Evolutionary conservation across 2,329 filamentous ascomycete species (phyloP), one percentile per base, ranked within the genome.

Genomic region (Cladosporium oxysporum): DNA sequence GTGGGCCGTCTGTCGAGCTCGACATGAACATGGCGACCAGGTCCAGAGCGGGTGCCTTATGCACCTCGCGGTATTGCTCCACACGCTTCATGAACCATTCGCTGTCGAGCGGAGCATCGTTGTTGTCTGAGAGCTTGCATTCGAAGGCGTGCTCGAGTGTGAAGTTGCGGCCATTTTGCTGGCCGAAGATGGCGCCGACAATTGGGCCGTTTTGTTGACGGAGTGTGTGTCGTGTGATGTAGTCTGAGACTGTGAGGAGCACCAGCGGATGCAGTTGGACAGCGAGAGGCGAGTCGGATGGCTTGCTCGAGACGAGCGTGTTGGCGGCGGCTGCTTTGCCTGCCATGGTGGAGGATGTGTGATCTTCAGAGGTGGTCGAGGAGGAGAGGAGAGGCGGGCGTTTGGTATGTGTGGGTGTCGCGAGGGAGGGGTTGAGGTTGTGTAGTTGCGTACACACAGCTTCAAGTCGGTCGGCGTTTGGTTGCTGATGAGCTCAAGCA

Each of bases 141-240:
- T 97, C 93, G 76, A 97, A 98, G 4, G 92, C 93, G 81, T 96
- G 90, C 78, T 98, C 94, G 70, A 97, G 89, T 11, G 92, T 97
- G 72, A 97, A 90, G 74, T 94, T 89, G 66, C 92, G 90, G 23
- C 94, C 94, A 82, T 92, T 91, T 73, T 97, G 93, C 75, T 95
- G 91, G 18, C 95, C 95, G 6, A 99, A 81, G n/a, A 99, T 84
- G 62, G 90, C 93, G 65, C 95, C 95, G 3, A 94, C 86, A 21
- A 97, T 85, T 18, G 93, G 92, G 0, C 91, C 91, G 21, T 83
- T 78, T 73, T 93, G 89, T 62, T 88, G 83, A 66, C 95, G 88
- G 65, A 97, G 85, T 1, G 90, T 91, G 78, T 97, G 93, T 67
- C 95, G 88, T 66, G 94, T 96, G 77, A 98, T 93, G 78, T 96